Evolutionary conservation across 345 rosid genomes (phyloP).

Genomic region (Moricandia moricandioides): DNA sequence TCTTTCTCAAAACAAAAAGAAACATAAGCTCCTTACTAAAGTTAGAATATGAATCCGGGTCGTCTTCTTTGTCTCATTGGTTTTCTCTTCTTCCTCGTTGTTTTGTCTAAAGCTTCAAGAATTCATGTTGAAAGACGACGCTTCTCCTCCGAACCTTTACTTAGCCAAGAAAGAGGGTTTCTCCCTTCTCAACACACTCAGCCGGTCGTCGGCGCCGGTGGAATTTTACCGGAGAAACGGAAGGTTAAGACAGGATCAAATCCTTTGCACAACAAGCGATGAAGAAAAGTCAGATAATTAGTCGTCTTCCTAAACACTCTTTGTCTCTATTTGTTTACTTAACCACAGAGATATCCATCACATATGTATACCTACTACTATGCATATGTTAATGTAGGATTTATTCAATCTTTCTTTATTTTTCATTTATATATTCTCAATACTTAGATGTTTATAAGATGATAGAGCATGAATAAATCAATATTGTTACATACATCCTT

Average conservation of each 20-base stretch:
- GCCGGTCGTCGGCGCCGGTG: constrained; percentile 20
- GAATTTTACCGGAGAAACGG: constrained; percentile 29
- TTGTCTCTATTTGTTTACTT: not conserved
- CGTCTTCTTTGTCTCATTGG: constrained; percentile 27
- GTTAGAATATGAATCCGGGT: constrained; percentile 13
- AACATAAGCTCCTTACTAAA: not conserved
- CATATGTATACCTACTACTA: no score
- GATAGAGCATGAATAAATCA: not conserved
- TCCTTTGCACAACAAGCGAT: constrained; percentile 35
- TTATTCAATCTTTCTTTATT: not conserved
- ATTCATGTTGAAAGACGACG: constrained; percentile 11
- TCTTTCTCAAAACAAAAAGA: not conserved
- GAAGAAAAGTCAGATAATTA: constrained; percentile 5
- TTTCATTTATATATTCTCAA: not conserved
- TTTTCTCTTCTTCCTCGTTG: constrained; percentile 21
- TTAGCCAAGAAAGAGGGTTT: constrained; percentile 15
- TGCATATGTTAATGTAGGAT: not conserved
- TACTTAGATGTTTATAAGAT: constrained; percentile 15
- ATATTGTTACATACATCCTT: not conserved
- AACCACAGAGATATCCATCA: not conserved
- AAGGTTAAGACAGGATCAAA: constrained; percentile 39
- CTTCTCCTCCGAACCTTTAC: not conserved
- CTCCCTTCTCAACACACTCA: constrained; percentile 9
- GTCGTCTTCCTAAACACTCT: constrained; percentile 7
- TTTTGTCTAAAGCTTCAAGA: constrained; percentile 29